Evolutionary conservation across 768 basidiomycete species (phyloP).

Genomic region (Gyrodon lividus): DNA sequence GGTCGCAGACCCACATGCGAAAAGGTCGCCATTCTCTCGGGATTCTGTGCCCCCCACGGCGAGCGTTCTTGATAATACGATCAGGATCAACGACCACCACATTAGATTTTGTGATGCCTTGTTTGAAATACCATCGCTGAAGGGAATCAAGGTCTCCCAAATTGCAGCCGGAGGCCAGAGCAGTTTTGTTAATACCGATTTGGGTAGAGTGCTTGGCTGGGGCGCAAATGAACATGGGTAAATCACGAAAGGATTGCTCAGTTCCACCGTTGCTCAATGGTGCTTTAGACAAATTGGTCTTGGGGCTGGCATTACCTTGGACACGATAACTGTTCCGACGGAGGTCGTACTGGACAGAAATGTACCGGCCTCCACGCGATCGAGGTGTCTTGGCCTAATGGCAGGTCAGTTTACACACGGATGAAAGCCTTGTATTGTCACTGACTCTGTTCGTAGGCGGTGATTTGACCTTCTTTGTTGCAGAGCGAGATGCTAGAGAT

Average conservation of each 20-base stretch:
- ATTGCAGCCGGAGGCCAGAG: slow-evolving; percentile 70
- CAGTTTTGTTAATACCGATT: slow-evolving; percentile 67
- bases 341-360: slow-evolving; percentile 75
- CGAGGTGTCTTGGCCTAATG: slow-evolving; percentile 61
- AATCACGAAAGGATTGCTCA: slow-evolving; percentile 9
- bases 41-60: slow-evolving; percentile 14
- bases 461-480: slow-evolving; percentile 74
- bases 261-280: slow-evolving; percentile 1
- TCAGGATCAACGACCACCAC: slow-evolving; percentile 35
- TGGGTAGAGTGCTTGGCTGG: slow-evolving; percentile 81
- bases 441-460: slow-evolving; percentile 47
- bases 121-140: slow-evolving; percentile 75
- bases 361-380: slow-evolving; percentile 46
- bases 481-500: slow-evolving; percentile 48
- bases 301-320: slow-evolving; percentile 58
- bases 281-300: slow-evolving; percentile 73
- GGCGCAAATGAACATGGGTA: slow-evolving; percentile 89
- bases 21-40: slow-evolving; percentile 42
- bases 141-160: slow-evolving; percentile 60
- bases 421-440: background rate
- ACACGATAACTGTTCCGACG: slow-evolving; percentile 77
- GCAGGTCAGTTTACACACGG: slow-evolving; percentile 47
- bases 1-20: slow-evolving; percentile 49
- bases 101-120: slow-evolving; percentile 68
- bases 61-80: slow-evolving; percentile 26